Percentiles rank a stretch among this genome's conserved stretches.
Conservation (phyloP, 495 filamentous ascomycete genomes). For the Annulohypoxylon stygium region DNA sequence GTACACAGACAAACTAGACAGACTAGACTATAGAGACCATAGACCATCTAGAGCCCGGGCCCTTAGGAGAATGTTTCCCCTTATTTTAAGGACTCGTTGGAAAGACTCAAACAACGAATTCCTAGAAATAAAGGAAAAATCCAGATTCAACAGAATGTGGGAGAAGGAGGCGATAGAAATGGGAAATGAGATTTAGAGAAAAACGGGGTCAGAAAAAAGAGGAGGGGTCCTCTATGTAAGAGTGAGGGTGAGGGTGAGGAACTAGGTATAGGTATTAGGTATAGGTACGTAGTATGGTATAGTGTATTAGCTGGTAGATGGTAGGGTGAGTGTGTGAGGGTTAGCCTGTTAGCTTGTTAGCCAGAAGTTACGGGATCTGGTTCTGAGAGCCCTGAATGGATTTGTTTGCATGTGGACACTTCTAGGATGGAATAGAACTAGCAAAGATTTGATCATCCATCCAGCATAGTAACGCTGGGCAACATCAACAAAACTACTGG, state of each 20-base stretch:
- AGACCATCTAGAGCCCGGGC: constrained; percentile 25
- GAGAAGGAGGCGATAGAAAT: constrained; percentile 44
- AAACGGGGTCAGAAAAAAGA: constrained; percentile 33
- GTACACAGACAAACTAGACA: neutral
- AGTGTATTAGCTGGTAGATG: neutral
- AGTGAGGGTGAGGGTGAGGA: neutral
- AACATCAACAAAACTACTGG: neutral
- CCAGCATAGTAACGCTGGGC: constrained; percentile 22
- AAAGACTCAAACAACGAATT: constrained; percentile 18
- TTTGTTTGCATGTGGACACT: constrained; percentile 50
- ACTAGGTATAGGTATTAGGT: neutral
- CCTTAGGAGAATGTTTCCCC: constrained; percentile 3
- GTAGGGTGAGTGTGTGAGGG: neutral
- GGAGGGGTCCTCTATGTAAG: constrained; percentile 29
- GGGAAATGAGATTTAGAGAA: constrained; percentile 29
- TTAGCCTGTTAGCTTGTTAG: constrained; percentile 13
- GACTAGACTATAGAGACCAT: neutral
- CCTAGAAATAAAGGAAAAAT: constrained; percentile 2
- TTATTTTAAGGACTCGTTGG: constrained; percentile 13
- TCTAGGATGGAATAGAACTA: constrained; percentile 35
- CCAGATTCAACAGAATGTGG: constrained; percentile 22
- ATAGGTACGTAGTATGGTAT: neutral
- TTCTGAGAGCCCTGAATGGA: constrained; percentile 35
- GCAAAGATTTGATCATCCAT: constrained; percentile 44
- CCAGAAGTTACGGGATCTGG: constrained; percentile 43